Evolutionary conservation across 129 eudicot species (phyloP).

Genomic region (Tagetes erecta): DNA sequence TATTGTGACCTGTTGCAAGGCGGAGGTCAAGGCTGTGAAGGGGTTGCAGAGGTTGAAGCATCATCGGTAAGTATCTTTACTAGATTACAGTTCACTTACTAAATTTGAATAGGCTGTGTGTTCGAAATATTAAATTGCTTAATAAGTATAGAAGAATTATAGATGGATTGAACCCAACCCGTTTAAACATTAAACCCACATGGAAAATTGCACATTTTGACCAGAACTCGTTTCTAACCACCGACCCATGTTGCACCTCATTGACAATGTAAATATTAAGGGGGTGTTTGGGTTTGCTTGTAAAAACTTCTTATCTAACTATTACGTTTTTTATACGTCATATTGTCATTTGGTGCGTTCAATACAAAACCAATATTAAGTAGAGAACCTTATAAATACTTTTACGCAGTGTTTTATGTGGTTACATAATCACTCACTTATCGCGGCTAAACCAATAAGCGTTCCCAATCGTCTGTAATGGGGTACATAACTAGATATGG

Average conservation of each 20-base stretch:
- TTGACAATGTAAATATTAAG: not conserved
- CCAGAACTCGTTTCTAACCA: not conserved
- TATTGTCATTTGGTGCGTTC: too few relatives aligned
- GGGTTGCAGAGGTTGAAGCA: conserved; percentile 96
- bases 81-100: not conserved
- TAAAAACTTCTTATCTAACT: not conserved
- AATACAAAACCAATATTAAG: too few relatives aligned
- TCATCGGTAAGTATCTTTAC: conserved; percentile 64
- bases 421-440: not conserved
- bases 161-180: not conserved
- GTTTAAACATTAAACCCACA: not conserved
- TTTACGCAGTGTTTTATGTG: not conserved
- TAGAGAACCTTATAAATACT: not conserved
- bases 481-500: not conserved
- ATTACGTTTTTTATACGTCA: not conserved
- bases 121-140: not conserved
- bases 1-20: conserved; percentile 95
- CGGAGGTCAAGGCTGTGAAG: conserved; percentile 97
- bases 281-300: not conserved
- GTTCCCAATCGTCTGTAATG: not conserved
- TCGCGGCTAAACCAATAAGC: not conserved
- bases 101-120: not conserved
- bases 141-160: not conserved
- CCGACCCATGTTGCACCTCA: not conserved
- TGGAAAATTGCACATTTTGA: not conserved